phyloP scores from a whole-genome alignment of 2,329 filamentous ascomycete species.

The Xylariales sp. region DNA sequence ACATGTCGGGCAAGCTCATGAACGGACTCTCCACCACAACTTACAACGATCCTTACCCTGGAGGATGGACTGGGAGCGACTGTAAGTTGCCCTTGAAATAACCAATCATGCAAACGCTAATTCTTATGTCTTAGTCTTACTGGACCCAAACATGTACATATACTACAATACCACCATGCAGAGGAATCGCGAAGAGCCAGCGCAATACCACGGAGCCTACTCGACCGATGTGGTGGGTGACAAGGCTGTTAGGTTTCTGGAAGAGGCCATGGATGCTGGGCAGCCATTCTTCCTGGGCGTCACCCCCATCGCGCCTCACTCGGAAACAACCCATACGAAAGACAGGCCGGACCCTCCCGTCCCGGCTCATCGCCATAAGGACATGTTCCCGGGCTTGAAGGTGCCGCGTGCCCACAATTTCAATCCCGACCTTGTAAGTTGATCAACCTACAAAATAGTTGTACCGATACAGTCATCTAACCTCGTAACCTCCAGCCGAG shows the following conservation, averaged over 20 bases:
- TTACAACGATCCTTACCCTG: slow-evolving; percentile 38
- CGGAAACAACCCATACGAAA: slow-evolving; percentile 41
- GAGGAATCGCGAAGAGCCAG: slow-evolving; percentile 45
- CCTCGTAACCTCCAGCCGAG: slow-evolving; percentile 1
- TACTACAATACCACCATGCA: slow-evolving; percentile 64
- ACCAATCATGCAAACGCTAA: too few relatives aligned
- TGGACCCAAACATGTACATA: slow-evolving; percentile 64
- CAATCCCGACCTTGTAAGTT: slow-evolving; percentile 36
- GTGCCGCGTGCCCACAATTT: slow-evolving; percentile 62
- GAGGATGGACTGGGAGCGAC: slow-evolving; percentile 28
- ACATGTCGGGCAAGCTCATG: slow-evolving; percentile 55
- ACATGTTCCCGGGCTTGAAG: slow-evolving; percentile 55
- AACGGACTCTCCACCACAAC: slow-evolving; percentile 42
- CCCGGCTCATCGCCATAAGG: slow-evolving; percentile 54
- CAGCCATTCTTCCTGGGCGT: slow-evolving; percentile 65
- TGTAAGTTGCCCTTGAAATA: slow-evolving; percentile 3
- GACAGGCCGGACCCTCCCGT: slow-evolving; percentile 43
- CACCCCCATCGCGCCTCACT: slow-evolving; percentile 64
- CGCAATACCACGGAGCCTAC: slow-evolving; percentile 29
- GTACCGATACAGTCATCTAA: too few relatives aligned
- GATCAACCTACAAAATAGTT: too few relatives aligned
- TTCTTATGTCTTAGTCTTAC: slow-evolving; percentile 49
- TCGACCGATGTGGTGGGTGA: slow-evolving; percentile 54
- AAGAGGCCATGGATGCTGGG: slow-evolving; percentile 49
- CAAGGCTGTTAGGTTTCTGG: slow-evolving; percentile 56